Percentiles rank a stretch among this genome's conserved stretches.
Evolutionary conservation across 164 flowering plant species (phyloP).

Genomic region (Vitis rupestris): DNA sequence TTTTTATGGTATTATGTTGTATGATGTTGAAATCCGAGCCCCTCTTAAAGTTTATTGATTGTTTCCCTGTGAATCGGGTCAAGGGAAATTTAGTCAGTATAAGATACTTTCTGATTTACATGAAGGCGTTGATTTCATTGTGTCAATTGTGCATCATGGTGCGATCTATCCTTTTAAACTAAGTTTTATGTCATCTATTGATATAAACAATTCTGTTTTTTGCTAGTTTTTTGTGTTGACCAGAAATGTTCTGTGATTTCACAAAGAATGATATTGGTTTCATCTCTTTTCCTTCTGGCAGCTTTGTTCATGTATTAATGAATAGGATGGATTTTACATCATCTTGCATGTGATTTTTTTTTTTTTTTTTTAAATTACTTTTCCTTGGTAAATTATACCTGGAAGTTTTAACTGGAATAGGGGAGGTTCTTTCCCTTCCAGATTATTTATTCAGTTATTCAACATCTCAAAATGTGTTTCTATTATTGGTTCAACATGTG

Average conservation of each 20-base stretch:
- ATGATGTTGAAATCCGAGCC: not conserved
- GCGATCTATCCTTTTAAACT: not conserved
- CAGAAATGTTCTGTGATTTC: not conserved
- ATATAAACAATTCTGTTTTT: not conserved
- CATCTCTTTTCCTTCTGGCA: too few species aligned
- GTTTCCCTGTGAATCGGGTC: not conserved
- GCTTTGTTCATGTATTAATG: too few species aligned
- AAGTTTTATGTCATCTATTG: not conserved
- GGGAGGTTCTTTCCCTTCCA: too few species aligned
- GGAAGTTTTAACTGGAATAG: too few species aligned
- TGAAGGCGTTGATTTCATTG: not conserved
- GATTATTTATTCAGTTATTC: too few species aligned
- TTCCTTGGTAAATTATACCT: too few species aligned
- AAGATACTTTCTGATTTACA: not conserved
- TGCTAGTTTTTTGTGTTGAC: too few species aligned
- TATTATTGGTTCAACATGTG: too few species aligned
- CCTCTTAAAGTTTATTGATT: not conserved
- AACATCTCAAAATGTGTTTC: too few species aligned
- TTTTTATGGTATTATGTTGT: not conserved
- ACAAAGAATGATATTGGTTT: not conserved
- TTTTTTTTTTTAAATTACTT: too few species aligned
- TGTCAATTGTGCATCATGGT: not conserved
- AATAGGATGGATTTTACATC: too few species aligned
- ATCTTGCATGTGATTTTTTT: too few species aligned
- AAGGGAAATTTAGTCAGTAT: not conserved